Evolutionary conservation across 148 eudicot genomes (phyloP).

Genomic region (Cornus suecica): DNA sequence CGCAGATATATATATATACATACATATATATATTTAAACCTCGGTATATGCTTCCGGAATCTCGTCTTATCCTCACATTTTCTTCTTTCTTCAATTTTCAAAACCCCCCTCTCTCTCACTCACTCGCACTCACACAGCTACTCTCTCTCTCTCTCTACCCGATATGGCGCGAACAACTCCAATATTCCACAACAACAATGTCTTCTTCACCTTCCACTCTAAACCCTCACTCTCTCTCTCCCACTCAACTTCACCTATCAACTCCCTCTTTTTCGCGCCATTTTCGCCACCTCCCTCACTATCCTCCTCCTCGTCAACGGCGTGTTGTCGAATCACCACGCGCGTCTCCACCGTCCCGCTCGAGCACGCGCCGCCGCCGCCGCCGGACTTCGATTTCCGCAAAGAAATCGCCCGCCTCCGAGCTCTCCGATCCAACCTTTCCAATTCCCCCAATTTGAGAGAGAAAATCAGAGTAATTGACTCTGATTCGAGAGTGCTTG

Average conservation of each 20-base stretch:
- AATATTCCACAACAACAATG: slow-evolving; percentile 23
- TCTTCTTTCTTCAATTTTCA: not conserved
- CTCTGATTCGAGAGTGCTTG: slow-evolving; percentile 46
- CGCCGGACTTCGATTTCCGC: slow-evolving; percentile 47
- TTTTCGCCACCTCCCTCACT: slow-evolving; percentile 5
- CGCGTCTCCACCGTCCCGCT: slow-evolving; percentile 69
- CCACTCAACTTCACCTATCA: slow-evolving; percentile 5
- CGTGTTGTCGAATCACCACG: slow-evolving; percentile 14
- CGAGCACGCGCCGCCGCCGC: slow-evolving; percentile 51
- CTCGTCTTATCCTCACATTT: not conserved
- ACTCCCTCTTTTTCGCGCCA: slow-evolving; percentile 16
- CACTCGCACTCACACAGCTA: too few relatives aligned
- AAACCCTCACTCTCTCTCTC: slow-evolving; percentile 16
- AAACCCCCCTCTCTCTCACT: slow-evolving; percentile 8
- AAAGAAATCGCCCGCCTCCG: slow-evolving; percentile 51
- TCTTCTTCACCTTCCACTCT: slow-evolving; percentile 21
- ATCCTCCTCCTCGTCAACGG: not conserved
- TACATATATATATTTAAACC: not conserved
- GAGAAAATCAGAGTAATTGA: slow-evolving; percentile 39
- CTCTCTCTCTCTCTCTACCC: not conserved
- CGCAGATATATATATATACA: too few relatives aligned
- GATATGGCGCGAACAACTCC: slow-evolving; percentile 35
- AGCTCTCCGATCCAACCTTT: slow-evolving; percentile 29
- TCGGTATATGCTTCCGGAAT: slow-evolving; percentile 47
- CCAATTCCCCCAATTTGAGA: slow-evolving; percentile 20